These are phyloP conservation scores for Nicotiana otophora DNA, from an alignment of 257 asterid genomes.

Conservation along the genomic window DNA sequence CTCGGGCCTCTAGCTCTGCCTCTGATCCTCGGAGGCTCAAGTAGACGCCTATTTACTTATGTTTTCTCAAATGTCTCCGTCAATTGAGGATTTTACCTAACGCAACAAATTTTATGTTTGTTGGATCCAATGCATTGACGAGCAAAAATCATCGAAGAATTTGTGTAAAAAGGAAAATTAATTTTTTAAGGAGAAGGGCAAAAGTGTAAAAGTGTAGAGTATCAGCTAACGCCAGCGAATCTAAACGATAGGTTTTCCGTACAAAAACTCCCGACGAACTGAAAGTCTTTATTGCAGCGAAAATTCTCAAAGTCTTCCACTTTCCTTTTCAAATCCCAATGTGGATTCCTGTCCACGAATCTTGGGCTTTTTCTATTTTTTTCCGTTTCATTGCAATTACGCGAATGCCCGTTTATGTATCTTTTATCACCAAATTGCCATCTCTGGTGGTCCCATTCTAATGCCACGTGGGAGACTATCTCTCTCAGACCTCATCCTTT, in stretches of 20 bases:
- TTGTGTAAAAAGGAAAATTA: too few relatives aligned
- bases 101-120: too few relatives aligned
- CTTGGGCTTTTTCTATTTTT: neutral
- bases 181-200: neutral
- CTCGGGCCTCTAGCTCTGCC: too few relatives aligned
- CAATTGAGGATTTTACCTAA: too few relatives aligned
- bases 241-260: neutral
- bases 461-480: neutral
- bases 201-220: neutral
- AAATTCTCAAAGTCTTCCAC: neutral
- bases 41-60: too few relatives aligned
- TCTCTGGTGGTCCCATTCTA: neutral
- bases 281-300: neutral
- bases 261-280: neutral
- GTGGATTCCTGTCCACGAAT: slow-evolving; percentile 24
- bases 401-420: neutral
- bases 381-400: neutral
- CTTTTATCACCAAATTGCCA: neutral
- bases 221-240: neutral
- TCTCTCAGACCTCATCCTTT: neutral
- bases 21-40: too few relatives aligned
- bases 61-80: too few relatives aligned
- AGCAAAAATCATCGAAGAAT: too few relatives aligned
- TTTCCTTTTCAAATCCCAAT: slow-evolving; percentile 24
- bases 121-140: too few relatives aligned